phyloP scores from a whole-genome alignment of 768 basidiomycete species.

The Trametes maxima region DNA sequence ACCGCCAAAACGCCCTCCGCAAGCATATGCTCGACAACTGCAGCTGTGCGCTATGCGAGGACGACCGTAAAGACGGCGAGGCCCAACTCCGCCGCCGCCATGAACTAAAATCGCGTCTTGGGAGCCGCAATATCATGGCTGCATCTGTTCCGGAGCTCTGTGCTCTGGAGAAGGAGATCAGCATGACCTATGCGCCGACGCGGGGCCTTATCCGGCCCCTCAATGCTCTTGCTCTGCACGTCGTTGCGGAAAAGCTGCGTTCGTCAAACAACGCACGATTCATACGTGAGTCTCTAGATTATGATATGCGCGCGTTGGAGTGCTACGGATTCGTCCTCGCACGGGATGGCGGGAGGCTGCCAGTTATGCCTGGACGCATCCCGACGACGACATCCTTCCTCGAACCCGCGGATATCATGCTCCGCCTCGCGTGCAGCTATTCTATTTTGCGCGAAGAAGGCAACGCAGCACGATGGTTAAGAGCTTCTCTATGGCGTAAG shows the following conservation, averaged over 20 bases:
- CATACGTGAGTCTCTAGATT: conserved; percentile 10
- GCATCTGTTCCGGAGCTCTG: conserved; percentile 8
- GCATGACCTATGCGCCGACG: conserved; percentile 11
- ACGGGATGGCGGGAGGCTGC: neutral
- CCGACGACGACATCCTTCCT: conserved; percentile 16
- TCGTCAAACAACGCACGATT: neutral
- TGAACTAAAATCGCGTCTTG: conserved; percentile 3
- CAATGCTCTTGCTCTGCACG: conserved; percentile 15
- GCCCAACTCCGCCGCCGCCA: conserved; percentile 4
- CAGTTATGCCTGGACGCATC: conserved; percentile 10
- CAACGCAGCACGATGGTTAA: conserved; percentile 16
- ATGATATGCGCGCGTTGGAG: conserved; percentile 11
- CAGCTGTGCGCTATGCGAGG: conserved; percentile 20
- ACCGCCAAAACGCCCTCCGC: conserved; percentile 12
- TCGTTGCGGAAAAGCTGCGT: conserved; percentile 20
- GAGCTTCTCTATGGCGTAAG: conserved; percentile 18
- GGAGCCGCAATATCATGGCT: neutral
- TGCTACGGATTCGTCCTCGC: conserved; percentile 10
- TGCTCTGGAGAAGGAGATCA: conserved; percentile 10
- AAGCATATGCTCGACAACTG: conserved; percentile 21
- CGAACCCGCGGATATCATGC: conserved; percentile 14
- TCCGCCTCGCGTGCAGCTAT: conserved; percentile 15
- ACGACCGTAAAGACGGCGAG: conserved; percentile 18
- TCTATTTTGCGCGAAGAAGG: conserved; percentile 3
- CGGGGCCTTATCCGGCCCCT: conserved; percentile 14